Evolutionary conservation across 2,329 filamentous ascomycete species (phyloP).

Genomic region (Dryadomyces quercus-mongolicae): DNA sequence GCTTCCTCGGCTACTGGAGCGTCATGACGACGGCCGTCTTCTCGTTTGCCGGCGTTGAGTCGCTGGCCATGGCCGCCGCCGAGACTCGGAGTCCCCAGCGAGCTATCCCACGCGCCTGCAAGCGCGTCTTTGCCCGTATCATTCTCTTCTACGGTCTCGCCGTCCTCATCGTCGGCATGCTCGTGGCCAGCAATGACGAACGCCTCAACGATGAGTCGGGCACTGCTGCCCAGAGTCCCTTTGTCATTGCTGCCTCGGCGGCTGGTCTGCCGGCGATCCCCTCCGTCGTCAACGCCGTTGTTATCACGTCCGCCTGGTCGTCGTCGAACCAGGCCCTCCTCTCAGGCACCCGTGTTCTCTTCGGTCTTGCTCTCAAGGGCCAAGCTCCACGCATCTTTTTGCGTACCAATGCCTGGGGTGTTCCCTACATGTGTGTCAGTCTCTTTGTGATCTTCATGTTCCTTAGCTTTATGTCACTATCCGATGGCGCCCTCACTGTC

Average conservation of each 20-base stretch:
- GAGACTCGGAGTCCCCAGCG: constrained; percentile 63
- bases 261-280: constrained; percentile 57
- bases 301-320: constrained; percentile 61
- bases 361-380: constrained; percentile 45
- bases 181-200: constrained; percentile 48
- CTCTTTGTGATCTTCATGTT: constrained; percentile 34
- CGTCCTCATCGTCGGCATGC: constrained; percentile 59
- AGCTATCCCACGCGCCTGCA: constrained; percentile 60
- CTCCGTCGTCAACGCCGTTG: constrained; percentile 63
- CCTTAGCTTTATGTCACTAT: constrained; percentile 46
- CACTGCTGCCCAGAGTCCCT: constrained; percentile 47
- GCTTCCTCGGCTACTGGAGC: constrained; percentile 47
- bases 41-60: constrained; percentile 47
- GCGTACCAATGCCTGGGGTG: constrained; percentile 35
- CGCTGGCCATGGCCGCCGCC: constrained; percentile 35
- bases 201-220: constrained; percentile 32
- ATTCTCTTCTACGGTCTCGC: constrained; percentile 53
- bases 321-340: constrained; percentile 55
- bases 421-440: constrained; percentile 43
- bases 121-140: constrained; percentile 65
- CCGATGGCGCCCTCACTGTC: constrained; percentile 41
- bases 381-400: constrained; percentile 47
- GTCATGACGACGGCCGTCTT: constrained; percentile 47
- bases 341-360: constrained; percentile 46
- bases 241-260: constrained; percentile 58